Evolutionary conservation across 1,139 yeast genomes (phyloP), one percentile per base, ranked within the genome.

Genomic region (Blastobotrys proliferans): DNA sequence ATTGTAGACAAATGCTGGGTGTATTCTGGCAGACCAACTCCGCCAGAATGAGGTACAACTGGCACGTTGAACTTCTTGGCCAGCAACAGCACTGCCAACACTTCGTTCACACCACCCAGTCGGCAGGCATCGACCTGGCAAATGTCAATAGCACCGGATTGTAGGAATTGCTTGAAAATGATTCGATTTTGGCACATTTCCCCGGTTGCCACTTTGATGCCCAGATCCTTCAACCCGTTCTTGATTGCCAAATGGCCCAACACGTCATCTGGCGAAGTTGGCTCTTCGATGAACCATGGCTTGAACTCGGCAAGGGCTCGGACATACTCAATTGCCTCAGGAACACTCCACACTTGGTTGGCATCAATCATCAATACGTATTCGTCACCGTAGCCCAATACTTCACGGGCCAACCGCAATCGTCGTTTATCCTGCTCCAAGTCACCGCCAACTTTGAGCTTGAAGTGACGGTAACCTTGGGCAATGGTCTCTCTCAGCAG

Each of bases 171-270:
- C 53, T 67, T 67, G 60, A 68, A 67, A 43, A 67, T 61, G 24
- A 66, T 64, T 42, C 70, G 52, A 55, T 66, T 67, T 47, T 67
- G 69, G 48, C 67, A 65, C 69, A 66, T 66, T 51, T 67, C 71
- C 18, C 71, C 71, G 6, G 71, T 67, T 5, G 71, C 71, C 4
- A 67, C 71, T 29, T 63, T 63, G 46, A 67, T 64, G 1, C 68
- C 69, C 40, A 61, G 55, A 9, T 63, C 64, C 45, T 60, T 56
- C 20, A 67, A 57, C 10, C 69, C 71, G 28, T 64, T 57, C 39
- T 64, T 54, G 43, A 67, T 61, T 4, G 67, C 60, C 39, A 61
- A 54, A 48, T 67, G 71, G 20, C 71, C 71, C 19, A 67, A 52
- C 27, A 67, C 55, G 46, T 67, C 71, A 44, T 67, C 71, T 14